A percentile compares a stretch with the other conserved stretches of the same genome.
Conservation (phyloP, 306 rosid species). For the Trichosanthes cucumerina region DNA sequence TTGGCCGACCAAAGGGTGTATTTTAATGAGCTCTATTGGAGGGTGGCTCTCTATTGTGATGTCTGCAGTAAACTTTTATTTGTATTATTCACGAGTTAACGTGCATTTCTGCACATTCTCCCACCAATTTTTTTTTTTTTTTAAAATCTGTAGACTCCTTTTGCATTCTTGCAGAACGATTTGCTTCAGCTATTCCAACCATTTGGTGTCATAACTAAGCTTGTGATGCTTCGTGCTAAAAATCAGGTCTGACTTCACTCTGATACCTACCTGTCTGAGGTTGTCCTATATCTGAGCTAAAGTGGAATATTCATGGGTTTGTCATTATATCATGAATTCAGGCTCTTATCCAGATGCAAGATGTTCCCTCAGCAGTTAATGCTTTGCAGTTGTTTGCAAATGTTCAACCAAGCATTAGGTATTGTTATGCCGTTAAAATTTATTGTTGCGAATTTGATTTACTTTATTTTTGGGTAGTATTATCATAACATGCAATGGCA, state of each 20-base stretch:
- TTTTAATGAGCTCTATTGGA: background rate
- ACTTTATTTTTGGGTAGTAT: background rate
- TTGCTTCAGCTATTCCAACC: conserved; percentile 97
- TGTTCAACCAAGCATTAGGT: conserved; percentile 91
- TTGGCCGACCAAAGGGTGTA: background rate
- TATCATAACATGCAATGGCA: conserved; percentile 1
- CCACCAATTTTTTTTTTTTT: background rate
- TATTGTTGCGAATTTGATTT: background rate
- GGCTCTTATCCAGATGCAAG: conserved; percentile 99
- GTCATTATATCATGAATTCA: conserved; percentile 23
- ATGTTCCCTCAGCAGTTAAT: conserved; percentile 67
- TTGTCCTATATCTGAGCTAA: background rate
- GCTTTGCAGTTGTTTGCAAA: conserved; percentile 79
- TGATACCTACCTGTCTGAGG: background rate
- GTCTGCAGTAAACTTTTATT: background rate
- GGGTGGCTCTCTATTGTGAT: background rate
- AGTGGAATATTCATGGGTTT: background rate
- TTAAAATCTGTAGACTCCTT: conserved; percentile 6
- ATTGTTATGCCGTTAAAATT: conserved; percentile 3
- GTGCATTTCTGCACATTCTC: background rate
- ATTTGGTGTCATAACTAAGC: conserved; percentile 95
- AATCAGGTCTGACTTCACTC: conserved; percentile 61
- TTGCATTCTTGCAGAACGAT: conserved; percentile 57
- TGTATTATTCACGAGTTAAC: background rate
- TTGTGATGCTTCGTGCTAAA: conserved; percentile 97